These are phyloP conservation scores for Fusarium pilosicola DNA, from an alignment of 2,329 filamentous ascomycete species.

Conservation along the genomic window DNA sequence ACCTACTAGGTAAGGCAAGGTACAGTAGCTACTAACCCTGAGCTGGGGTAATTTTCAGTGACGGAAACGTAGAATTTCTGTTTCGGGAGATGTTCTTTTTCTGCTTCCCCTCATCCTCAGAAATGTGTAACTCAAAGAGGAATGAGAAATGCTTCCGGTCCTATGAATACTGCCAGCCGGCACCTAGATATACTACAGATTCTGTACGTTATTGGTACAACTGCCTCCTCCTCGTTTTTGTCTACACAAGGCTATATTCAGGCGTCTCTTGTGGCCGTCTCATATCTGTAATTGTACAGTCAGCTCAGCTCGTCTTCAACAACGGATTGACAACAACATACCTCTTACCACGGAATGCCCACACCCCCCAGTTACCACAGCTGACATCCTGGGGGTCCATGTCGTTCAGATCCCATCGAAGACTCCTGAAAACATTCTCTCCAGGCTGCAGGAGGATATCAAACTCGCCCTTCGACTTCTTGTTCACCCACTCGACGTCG, in stretches of 20 bases:
- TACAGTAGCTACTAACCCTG: background rate
- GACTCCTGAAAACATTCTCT: slow-evolving; percentile 92
- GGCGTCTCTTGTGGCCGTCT: slow-evolving; percentile 67
- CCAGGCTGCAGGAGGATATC: slow-evolving; percentile 91
- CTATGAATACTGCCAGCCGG: slow-evolving; percentile 16
- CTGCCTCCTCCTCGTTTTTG: background rate
- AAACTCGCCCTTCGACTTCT: slow-evolving; percentile 88
- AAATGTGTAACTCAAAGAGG: background rate
- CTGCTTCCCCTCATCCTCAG: background rate
- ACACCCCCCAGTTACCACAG: slow-evolving; percentile 96
- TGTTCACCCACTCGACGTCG: slow-evolving; percentile 88
- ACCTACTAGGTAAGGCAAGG: background rate
- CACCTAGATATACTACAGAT: slow-evolving; percentile 32
- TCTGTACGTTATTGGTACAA: slow-evolving; percentile 38
- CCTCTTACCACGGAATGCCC: slow-evolving; percentile 98
- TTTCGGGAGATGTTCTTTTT: slow-evolving; percentile 26
- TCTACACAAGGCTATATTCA: slow-evolving; percentile 20
- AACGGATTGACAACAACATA: slow-evolving; percentile 59
- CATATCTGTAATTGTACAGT: slow-evolving; percentile 59
- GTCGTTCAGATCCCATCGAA: slow-evolving; percentile 97
- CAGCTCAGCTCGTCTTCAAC: background rate
- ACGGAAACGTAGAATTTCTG: background rate
- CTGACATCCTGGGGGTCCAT: slow-evolving; percentile 92
- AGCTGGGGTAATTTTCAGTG: background rate
- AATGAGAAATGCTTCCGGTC: slow-evolving; percentile 2